Evolutionary conservation across 2,329 filamentous ascomycete genomes (phyloP), one percentile per base, ranked within the genome.

Genomic region (Balansia obtecta): DNA sequence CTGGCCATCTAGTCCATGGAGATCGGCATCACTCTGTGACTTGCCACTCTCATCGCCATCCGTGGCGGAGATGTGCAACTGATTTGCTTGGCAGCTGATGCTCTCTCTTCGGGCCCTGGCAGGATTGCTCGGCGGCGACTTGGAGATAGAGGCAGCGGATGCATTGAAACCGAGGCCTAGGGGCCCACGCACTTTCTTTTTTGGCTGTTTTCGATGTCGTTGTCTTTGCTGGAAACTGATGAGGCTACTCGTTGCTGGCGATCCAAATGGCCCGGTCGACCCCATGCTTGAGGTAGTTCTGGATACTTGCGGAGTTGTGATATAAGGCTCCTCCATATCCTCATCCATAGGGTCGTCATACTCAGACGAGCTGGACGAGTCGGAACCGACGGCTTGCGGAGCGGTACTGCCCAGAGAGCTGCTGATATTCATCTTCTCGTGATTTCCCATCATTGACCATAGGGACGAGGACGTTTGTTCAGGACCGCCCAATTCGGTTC

Each of bases 81-180:
- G 88, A 57, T 93, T 90, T 15, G 90, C 90, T 38, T 90, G 88
- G 71, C 93, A 82, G 56, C 87, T 94, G 53, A 97, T 82, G 64
- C 88, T 95, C 66, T 96, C 90, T 42, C 91, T 77, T 43, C 91
- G 77, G 9, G 85, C 76, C 39, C 76, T 72, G 4, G 70, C 56
- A 39, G 66, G 54, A 57, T 63, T 54, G 59, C 67, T 71, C 9
- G 90, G 87, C 10, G 91, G 89, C 15, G 89, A 95, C 51, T 81
- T 82, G 11, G 88, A 87, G 0, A 83, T 61, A 16, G 66, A 63
- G 10, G 68, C 63, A 2, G 66, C 58, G 7, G 68, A 60, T 32
- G 71, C 66, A 53, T 70, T 70, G 55, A 79, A 78, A 2, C 75
- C 75, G 13, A 79, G 61, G 1, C 74, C 72, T 9, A 77, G 59